phyloP scores from a whole-genome alignment of 345 rosid species.

The Camelina sativa region DNA sequence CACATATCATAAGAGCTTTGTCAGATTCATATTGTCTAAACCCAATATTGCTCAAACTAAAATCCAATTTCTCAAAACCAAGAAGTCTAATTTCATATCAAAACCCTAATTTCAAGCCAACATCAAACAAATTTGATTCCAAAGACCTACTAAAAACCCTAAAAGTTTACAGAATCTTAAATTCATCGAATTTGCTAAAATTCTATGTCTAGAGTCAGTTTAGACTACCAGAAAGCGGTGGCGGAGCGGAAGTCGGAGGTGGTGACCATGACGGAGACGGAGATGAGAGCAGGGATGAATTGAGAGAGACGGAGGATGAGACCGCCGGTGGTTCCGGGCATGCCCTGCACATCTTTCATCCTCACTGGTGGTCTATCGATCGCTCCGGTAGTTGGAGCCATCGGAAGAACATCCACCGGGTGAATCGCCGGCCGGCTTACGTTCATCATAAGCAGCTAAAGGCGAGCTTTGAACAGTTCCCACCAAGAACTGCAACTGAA shows the following conservation, averaged over 20 bases:
- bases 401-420: conserved; percentile 65
- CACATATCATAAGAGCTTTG: conserved; percentile 21
- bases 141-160: neutral
- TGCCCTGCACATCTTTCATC: conserved; percentile 82
- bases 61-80: neutral
- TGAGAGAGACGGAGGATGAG: conserved; percentile 68
- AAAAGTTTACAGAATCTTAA: conserved; percentile 21
- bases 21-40: conserved; percentile 9
- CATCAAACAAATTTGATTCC: neutral
- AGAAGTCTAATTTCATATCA: neutral
- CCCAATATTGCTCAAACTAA: conserved; percentile 15
- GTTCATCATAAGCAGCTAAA: conserved; percentile 37
- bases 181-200: conserved; percentile 3
- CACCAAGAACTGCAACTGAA: conserved; percentile 17
- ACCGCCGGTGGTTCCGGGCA: conserved; percentile 87
- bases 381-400: conserved; percentile 58
- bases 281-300: conserved; percentile 57
- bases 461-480: conserved; percentile 12
- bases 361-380: conserved; percentile 53
- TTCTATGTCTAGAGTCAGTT: neutral
- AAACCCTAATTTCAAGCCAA: neutral
- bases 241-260: conserved; percentile 68
- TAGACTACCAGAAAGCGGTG: conserved; percentile 69
- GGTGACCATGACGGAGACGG: conserved; percentile 73
- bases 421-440: conserved; percentile 77